Conservation (phyloP, 305 asterid genomes). For the Fraxinus albicans region DNA sequence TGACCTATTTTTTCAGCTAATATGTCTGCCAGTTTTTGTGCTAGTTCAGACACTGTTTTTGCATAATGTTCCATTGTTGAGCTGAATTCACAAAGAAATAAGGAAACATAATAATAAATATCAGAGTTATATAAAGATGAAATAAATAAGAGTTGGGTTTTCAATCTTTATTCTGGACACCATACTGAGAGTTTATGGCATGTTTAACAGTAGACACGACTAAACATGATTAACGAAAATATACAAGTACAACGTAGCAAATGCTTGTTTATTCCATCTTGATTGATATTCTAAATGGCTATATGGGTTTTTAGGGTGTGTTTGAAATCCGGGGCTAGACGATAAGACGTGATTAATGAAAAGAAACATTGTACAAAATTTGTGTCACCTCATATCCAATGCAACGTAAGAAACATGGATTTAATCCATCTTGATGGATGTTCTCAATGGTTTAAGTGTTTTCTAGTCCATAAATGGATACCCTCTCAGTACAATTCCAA, state of each 20-base stretch:
- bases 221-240: neutral
- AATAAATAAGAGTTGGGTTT: neutral
- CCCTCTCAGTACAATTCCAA: neutral
- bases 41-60: slow-evolving; percentile 48
- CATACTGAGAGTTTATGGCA: neutral
- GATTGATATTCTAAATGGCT: neutral
- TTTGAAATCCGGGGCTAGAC: neutral
- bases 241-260: neutral
- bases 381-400: neutral
- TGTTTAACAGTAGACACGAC: neutral
- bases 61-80: slow-evolving; percentile 68
- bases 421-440: neutral
- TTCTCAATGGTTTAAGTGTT: neutral
- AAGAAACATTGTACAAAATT: neutral
- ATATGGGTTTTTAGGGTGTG: neutral
- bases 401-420: neutral
- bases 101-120: neutral
- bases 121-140: neutral
- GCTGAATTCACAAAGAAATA: slow-evolving; percentile 33
- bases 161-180: neutral
- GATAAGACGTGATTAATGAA: neutral
- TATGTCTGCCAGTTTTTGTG: slow-evolving; percentile 53
- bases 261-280: neutral
- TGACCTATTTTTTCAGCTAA: slow-evolving; percentile 61
- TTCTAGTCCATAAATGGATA: neutral